Conservation (phyloP, 768 basidiomycete genomes). For the Kwoniella sp. region DNA sequence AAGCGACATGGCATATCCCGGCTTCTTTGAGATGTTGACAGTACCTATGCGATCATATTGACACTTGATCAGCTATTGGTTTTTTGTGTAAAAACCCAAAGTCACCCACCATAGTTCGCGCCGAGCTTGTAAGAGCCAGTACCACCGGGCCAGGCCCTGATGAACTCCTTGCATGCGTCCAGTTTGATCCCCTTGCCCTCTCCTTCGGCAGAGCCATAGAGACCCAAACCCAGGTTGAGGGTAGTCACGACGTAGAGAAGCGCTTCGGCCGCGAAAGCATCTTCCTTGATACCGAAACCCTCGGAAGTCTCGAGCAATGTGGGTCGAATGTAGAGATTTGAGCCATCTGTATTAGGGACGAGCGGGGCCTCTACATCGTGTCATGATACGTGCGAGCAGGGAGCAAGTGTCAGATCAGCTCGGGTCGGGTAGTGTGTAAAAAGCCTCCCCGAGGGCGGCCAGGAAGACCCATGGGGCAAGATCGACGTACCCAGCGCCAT, state of each 20-base stretch:
- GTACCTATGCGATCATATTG: conserved; percentile 27
- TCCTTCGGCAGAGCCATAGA: conserved; percentile 39
- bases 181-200: conserved; percentile 72
- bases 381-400: no score
- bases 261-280: conserved; percentile 45
- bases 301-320: conserved; percentile 48
- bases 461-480: no score
- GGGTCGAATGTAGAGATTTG: conserved; percentile 49
- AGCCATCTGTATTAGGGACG: conserved; percentile 45
- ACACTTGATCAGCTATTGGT: background rate
- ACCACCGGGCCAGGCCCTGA: conserved; percentile 86
- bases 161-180: conserved; percentile 77
- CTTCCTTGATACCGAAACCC: conserved; percentile 48
- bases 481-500: conserved; percentile 41
- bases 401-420: no score
- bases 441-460: no score
- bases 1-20: conserved; percentile 46
- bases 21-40: conserved; percentile 46
- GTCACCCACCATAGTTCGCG: conserved; percentile 55
- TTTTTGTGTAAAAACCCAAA: background rate
- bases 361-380: conserved; percentile 44
- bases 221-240: conserved; percentile 38
- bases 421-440: no score
- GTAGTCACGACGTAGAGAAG: conserved; percentile 45
- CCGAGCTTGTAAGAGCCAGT: conserved; percentile 85